These are phyloP conservation scores for Aspergillus sclerotialis DNA, from an alignment of 2,329 filamentous ascomycete genomes.

Conservation along the genomic window DNA sequence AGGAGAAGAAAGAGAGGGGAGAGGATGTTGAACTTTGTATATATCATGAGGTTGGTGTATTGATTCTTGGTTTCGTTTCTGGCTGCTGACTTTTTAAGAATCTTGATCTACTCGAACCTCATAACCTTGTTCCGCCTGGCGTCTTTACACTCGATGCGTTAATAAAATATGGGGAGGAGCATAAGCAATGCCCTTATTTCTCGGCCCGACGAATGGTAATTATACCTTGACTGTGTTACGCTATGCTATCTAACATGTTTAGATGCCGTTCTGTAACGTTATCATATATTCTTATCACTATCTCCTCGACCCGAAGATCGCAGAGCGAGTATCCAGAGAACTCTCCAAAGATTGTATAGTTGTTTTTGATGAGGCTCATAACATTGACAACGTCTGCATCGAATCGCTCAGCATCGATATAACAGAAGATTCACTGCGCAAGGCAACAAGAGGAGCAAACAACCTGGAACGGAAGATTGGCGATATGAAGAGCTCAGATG, in stretches of 20 bases:
- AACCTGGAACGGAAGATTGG: slow-evolving; percentile 86
- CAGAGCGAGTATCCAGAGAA: slow-evolving; percentile 88
- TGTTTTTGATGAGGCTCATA: slow-evolving; percentile 97
- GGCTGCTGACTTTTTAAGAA: slow-evolving; percentile 51
- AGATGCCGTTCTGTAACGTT: slow-evolving; percentile 99
- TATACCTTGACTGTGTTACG: background rate
- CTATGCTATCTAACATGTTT: slow-evolving; percentile 13
- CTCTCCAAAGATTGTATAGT: slow-evolving; percentile 97
- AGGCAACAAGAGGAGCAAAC: slow-evolving; percentile 80
- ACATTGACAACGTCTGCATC: slow-evolving; percentile 99
- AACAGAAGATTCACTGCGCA: slow-evolving; percentile 87
- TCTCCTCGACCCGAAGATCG: slow-evolving; percentile 93
- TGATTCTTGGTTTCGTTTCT: background rate
- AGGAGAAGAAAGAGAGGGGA: slow-evolving; percentile 92
- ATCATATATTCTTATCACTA: slow-evolving; percentile 99
- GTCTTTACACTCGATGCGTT: slow-evolving; percentile 94
- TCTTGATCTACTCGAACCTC: slow-evolving; percentile 85
- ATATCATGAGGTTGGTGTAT: slow-evolving; percentile 71
- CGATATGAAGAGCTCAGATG: slow-evolving; percentile 94
- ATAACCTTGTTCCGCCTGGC: slow-evolving; percentile 88
- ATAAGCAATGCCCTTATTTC: slow-evolving; percentile 98
- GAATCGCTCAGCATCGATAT: slow-evolving; percentile 95
- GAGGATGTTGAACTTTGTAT: slow-evolving; percentile 92
- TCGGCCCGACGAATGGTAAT: slow-evolving; percentile 83
- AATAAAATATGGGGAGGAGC: slow-evolving; percentile 80